A percentile compares a stretch with the other conserved stretches of the same genome.
Evolutionary conservation across 2,329 filamentous ascomycete genomes (phyloP).

Genomic region (Colletotrichum chrysophilum): DNA sequence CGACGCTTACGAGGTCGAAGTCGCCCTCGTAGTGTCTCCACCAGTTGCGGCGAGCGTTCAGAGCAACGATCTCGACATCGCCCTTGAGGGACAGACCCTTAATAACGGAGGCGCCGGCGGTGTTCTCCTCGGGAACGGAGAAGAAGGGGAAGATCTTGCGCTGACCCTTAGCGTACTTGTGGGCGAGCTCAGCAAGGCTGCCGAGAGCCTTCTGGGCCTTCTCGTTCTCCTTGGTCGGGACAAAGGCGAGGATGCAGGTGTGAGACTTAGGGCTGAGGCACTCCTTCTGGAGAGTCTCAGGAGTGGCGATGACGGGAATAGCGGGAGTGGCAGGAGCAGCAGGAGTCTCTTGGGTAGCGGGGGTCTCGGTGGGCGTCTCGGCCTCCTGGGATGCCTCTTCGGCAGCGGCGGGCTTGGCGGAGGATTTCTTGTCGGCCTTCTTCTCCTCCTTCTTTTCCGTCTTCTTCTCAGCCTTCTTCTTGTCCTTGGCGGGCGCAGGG

Average conservation of each 20-base stretch:
- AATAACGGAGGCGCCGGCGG: conserved; percentile 47
- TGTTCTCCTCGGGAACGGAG: conserved; percentile 62
- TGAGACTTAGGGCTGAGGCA: conserved; percentile 79
- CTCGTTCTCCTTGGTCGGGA: conserved; percentile 56
- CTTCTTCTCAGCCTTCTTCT: conserved; percentile 46
- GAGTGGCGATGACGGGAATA: conserved; percentile 69
- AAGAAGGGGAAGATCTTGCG: conserved; percentile 84
- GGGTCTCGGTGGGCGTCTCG: conserved; percentile 41
- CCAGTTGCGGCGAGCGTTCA: conserved; percentile 88
- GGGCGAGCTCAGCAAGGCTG: conserved; percentile 74
- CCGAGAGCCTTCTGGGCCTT: conserved; percentile 62
- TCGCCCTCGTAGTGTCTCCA: conserved; percentile 75
- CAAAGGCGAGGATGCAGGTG: conserved; percentile 82
- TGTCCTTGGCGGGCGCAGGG: conserved; percentile 59
- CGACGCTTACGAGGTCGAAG: conserved; percentile 67
- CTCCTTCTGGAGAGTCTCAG: conserved; percentile 68
- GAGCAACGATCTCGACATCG: conserved; percentile 75
- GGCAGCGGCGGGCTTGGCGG: conserved; percentile 13
- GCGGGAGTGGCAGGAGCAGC: conserved; percentile 51
- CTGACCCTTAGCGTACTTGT: conserved; percentile 73
- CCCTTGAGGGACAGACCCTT: conserved; percentile 66
- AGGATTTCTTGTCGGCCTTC: conserved; percentile 7
- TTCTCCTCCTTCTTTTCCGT: conserved; percentile 26
- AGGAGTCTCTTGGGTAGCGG: conserved; percentile 32
- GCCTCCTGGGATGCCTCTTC: conserved; percentile 27